phyloP scores from a whole-genome alignment of 257 asterid species.

The Forsythia viridissima region DNA sequence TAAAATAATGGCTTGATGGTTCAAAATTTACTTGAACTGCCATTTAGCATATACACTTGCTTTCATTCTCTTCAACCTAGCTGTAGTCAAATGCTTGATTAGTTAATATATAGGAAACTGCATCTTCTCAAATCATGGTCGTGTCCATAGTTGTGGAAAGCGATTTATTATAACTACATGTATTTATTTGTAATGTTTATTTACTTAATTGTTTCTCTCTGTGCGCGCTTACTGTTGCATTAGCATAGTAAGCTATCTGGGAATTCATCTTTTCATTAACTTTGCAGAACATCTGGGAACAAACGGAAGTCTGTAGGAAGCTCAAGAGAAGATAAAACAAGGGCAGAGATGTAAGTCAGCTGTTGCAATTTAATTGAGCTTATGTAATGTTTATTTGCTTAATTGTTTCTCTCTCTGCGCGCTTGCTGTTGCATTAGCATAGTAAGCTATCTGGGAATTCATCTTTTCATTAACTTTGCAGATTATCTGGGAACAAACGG shows the following conservation, averaged over 20 bases:
- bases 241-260: background rate
- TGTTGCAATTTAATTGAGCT: constrained; percentile 22
- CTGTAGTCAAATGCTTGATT: background rate
- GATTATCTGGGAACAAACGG: constrained; percentile 60
- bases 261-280: constrained; percentile 18
- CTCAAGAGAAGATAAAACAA: constrained; percentile 40
- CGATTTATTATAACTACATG: background rate
- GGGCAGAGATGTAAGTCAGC: constrained; percentile 57
- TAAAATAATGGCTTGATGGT: background rate
- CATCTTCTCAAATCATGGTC: background rate
- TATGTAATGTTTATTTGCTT: too few relatives aligned
- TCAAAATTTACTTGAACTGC: background rate
- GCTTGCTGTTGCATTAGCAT: background rate
- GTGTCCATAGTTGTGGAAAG: background rate
- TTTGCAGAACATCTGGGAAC: constrained; percentile 62
- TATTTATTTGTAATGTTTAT: background rate
- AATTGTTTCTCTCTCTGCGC: background rate
- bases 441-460: background rate
- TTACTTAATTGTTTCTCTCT: background rate
- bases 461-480: constrained; percentile 37
- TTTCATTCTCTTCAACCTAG: background rate
- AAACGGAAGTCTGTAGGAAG: constrained; percentile 49
- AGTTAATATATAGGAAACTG: background rate
- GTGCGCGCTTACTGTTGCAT: background rate
- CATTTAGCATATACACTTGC: background rate